Conservation (phyloP, 768 basidiomycete genomes). For the Tricholoma flavovirens region DNA sequence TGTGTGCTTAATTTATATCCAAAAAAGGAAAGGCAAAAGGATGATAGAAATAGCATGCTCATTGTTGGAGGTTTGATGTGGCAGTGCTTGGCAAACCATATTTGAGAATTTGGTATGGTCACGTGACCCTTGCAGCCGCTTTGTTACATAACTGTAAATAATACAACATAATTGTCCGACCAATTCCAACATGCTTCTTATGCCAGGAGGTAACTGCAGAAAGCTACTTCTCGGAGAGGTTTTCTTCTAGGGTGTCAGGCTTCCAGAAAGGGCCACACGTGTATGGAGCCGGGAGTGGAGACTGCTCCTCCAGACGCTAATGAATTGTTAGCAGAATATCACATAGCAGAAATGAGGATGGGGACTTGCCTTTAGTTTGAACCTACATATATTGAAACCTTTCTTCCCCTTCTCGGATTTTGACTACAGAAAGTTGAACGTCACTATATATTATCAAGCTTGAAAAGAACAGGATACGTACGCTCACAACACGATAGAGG, state of each 20-base stretch:
- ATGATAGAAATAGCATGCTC: too few relatives aligned
- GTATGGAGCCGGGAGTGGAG: not conserved
- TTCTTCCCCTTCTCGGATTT: not conserved
- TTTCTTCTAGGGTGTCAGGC: not conserved
- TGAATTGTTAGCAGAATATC: not conserved
- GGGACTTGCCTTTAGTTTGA: constrained; percentile 1
- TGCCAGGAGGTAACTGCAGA: not conserved
- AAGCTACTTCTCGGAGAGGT: not conserved
- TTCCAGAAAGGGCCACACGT: not conserved
- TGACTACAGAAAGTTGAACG: not conserved
- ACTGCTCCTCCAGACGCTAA: not conserved
- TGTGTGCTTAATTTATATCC: too few relatives aligned
- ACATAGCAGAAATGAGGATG: too few relatives aligned
- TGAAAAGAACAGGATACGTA: not conserved
- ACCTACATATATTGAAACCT: constrained; percentile 2
- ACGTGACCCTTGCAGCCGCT: too few relatives aligned
- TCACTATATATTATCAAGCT: not conserved
- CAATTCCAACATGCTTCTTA: not conserved
- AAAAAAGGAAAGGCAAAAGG: too few relatives aligned
- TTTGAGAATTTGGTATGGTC: too few relatives aligned
- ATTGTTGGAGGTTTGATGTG: too few relatives aligned
- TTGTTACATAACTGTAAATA: too few relatives aligned
- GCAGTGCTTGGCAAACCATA: too few relatives aligned
- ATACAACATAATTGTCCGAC: too few relatives aligned
- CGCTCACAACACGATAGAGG: constrained; percentile 1